Base-by-base conservation (phyloP, 352 stramenopile species). In the Albugo laibachii region DNA sequence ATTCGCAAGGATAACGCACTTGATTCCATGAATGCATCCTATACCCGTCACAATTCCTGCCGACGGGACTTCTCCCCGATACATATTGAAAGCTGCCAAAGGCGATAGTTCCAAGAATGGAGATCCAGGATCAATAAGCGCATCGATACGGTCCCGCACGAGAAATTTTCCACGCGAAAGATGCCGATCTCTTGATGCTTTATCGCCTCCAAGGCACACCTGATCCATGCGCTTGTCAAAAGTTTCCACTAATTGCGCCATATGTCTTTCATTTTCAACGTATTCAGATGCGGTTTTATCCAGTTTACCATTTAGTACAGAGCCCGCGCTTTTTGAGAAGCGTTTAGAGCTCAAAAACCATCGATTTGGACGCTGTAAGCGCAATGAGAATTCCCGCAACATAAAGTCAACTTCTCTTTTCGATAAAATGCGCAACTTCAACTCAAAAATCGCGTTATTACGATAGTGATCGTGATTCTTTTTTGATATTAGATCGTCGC, bases 1-100 rank as follows among this genome's bases (percentile, higher is more conserved):
- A 63, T 99, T 99, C 35, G 82, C 94, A 21, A 98, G 63, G 51
- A 99, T 92, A 86, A 98, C 96, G 53, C 89, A 96, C 50, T 95
- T 66, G 24, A 89, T 58, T 18, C 89, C 81, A 16, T 76, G 70
- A 48, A 93, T 66, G 37, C 70, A 64, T 37, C 81, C 81, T 49
- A 93, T 87, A n/a, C 82, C 86, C 35, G 85, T 94, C 21, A 96
- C 73, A 41, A 96, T 83, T 21, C 85, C 84, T 2, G 77, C 86
- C 15, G 75, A 76, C 1, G 83, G 73, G 6, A 96, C 79, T 19
- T 68, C 67, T 16, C 61, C 69, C 21, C 58, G 64, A 65, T 95
- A 95, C 64, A 94, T 70, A 39, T 88, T 74, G 54, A 82, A 74
- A 38, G 59, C 84, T 2, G 86, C 86, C 19, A 96, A 53, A 10